Evolutionary conservation across 192 early-diverging fungal species (phyloP), one percentile per base, ranked within the genome.

Genomic region (Backusella parvicylindrica): DNA sequence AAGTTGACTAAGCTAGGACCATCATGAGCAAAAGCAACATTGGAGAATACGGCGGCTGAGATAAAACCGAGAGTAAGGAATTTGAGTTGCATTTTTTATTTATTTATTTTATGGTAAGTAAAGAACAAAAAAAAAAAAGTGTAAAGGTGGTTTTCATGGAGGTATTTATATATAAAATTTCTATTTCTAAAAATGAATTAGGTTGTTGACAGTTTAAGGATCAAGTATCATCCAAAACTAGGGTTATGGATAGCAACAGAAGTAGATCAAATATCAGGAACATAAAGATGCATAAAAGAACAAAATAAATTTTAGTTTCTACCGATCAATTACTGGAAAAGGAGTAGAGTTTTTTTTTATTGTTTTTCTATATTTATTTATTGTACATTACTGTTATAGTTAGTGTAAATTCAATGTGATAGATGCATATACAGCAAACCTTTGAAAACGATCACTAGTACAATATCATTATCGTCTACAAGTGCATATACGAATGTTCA

Each of bases 81-180:
- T 60, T 60, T 60, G 26, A 60, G 53, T 28, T 60, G 53, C 53
- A 60, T 60, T 60, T 12, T 60, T 9, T 50, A 21, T 50, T 50
- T 21, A 21, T 21, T 60, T 60, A 60, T 60, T 0, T 38, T 9
- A 38, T 67, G 65, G 15, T 67, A 67, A 67, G 30, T 28, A 64
- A 64, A 64, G 31, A 64, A 64, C 28, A 67, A 67, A 6, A 67
- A 65, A 21, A 65, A 65, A 35, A 66, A 63, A 66, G 21, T 3
- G 12, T 4, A 2, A 12, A 60, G 53, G 28, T 26, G 26, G 0
- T 60, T 26, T 26, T 60, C 0, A 60, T 60, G 53, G 49, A n/a
- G 6, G 53, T 60, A 60, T 60, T 60, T 60, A 60, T 60, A 60
- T 60, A 6, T 47, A 6, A 13, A 13, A 13, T 16, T 35, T 35